phyloP scores from a whole-genome alignment of 176 grass and related monocot genomes.

The Carex myosuroides region DNA sequence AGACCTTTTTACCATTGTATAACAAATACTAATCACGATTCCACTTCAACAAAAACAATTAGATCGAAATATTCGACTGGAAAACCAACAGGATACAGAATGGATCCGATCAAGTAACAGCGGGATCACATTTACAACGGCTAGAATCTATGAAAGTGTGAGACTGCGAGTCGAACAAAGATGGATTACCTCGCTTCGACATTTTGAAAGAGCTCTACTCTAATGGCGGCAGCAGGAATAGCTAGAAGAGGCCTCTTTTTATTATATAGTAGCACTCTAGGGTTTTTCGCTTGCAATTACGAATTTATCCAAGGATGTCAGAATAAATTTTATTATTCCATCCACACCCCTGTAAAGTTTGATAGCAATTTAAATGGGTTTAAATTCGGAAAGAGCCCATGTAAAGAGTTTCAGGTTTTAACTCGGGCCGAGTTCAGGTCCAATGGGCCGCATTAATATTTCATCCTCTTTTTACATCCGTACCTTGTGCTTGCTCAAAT shows the following conservation, averaged over 20 bases:
- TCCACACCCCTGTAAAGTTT: not conserved
- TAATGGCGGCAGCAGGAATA: conserved; percentile 23
- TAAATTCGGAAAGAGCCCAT: not conserved
- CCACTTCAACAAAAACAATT: no score
- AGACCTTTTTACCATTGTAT: not conserved
- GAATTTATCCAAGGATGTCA: not conserved
- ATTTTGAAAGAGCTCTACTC: conserved; percentile 37
- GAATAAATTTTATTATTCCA: not conserved
- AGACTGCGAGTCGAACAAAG: not conserved
- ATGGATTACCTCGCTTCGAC: conserved; percentile 44
- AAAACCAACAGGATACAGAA: not conserved
- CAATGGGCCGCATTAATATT: not conserved
- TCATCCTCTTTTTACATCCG: no score
- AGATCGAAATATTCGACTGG: not conserved
- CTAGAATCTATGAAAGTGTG: not conserved
- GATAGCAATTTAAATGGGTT: not conserved
- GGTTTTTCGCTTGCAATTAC: conserved; percentile 30
- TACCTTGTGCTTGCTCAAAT: no score
- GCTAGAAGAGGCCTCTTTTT: not conserved
- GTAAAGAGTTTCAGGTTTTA: not conserved
- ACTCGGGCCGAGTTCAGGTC: not conserved
- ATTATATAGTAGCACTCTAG: conserved; percentile 35
- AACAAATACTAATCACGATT: not conserved
- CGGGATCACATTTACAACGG: not conserved
- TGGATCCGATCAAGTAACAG: not conserved